Percentiles rank a stretch among this genome's conserved stretches.
Evolutionary conservation across 2,329 filamentous ascomycete genomes (phyloP).

Genomic region (Tolypocladium cylindrosporum): DNA sequence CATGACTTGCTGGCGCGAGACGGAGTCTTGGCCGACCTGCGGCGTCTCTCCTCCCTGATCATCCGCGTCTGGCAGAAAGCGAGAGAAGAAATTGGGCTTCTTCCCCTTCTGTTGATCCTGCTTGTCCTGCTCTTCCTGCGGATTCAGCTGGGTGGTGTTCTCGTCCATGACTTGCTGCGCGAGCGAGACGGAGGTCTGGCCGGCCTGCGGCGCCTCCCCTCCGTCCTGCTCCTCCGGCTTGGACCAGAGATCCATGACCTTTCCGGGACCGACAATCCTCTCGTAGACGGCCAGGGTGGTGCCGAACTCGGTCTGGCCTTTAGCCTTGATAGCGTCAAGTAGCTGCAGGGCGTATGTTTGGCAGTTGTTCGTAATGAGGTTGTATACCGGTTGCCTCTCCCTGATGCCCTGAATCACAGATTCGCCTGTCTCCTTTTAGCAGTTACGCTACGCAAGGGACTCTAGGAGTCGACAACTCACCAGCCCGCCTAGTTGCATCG

Average conservation of each 20-base stretch:
- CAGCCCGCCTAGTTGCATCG: slow-evolving; percentile 37
- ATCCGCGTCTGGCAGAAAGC: slow-evolving; percentile 10
- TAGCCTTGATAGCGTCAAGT: slow-evolving; percentile 43
- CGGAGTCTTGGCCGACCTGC: slow-evolving; percentile 3
- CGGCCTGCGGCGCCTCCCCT: background rate
- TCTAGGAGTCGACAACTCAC: slow-evolving; percentile 17
- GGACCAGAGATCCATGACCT: slow-evolving; percentile 40
- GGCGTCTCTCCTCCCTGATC: background rate
- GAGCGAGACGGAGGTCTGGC: slow-evolving; percentile 27
- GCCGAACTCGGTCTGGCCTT: slow-evolving; percentile 38
- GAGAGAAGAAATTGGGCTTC: background rate
- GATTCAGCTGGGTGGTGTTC: slow-evolving; percentile 41
- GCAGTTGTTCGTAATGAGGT: slow-evolving; percentile 51
- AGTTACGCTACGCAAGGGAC: too few species aligned
- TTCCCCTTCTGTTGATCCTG: slow-evolving; percentile 1
- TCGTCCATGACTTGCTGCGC: slow-evolving; percentile 45
- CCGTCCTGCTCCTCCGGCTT: slow-evolving; percentile 15
- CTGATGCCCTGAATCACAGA: slow-evolving; percentile 43
- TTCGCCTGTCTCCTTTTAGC: slow-evolving; percentile 27
- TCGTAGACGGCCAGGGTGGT: slow-evolving; percentile 45
- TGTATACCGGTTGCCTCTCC: slow-evolving; percentile 38
- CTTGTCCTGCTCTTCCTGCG: slow-evolving; percentile 20
- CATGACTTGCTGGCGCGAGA: too few species aligned
- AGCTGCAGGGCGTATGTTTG: slow-evolving; percentile 45
- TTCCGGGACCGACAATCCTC: slow-evolving; percentile 35